phyloP scores from a whole-genome alignment of 176 grass and related monocot genomes.

The Cenchrus americanus region DNA sequence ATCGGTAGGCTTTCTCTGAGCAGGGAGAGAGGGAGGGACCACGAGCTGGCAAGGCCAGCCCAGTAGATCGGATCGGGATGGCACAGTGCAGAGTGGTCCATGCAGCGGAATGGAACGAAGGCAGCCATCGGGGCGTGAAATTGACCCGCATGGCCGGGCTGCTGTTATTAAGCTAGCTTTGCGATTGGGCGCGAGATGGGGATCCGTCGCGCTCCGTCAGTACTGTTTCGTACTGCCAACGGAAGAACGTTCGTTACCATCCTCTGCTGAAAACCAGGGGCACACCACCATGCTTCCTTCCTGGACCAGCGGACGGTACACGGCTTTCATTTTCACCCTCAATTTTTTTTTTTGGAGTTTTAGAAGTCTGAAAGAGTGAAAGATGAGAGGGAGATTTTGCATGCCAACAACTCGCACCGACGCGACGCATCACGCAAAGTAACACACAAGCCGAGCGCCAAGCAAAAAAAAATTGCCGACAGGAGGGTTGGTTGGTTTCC shows the following conservation, averaged over 20 bases:
- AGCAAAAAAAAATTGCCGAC: background rate
- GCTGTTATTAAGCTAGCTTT: background rate
- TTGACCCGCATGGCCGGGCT: background rate
- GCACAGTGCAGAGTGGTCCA: background rate
- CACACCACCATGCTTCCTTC: background rate
- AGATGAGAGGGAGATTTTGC: background rate
- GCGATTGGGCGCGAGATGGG: background rate
- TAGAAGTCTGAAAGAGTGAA: too few relatives aligned
- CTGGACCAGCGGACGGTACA: conserved; percentile 39
- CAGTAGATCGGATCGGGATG: background rate
- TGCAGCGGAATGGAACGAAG: background rate
- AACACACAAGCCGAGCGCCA: conserved; percentile 20
- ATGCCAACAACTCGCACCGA: conserved; percentile 23
- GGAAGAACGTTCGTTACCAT: conserved; percentile 21
- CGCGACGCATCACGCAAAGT: conserved; percentile 2
- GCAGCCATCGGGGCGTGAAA: background rate
- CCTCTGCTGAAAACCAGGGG: conserved; percentile 39
- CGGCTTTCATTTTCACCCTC: background rate
- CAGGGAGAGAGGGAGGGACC: background rate
- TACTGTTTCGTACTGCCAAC: background rate
- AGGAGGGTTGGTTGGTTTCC: background rate
- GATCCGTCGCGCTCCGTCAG: background rate
- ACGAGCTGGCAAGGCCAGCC: background rate
- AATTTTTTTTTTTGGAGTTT: background rate
- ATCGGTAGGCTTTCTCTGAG: background rate